Percentiles rank a stretch among this genome's conserved stretches.
These are phyloP conservation scores for Zygotorulaspora sp. DNA, from an alignment of 805 yeast species.

Conservation along the genomic window DNA sequence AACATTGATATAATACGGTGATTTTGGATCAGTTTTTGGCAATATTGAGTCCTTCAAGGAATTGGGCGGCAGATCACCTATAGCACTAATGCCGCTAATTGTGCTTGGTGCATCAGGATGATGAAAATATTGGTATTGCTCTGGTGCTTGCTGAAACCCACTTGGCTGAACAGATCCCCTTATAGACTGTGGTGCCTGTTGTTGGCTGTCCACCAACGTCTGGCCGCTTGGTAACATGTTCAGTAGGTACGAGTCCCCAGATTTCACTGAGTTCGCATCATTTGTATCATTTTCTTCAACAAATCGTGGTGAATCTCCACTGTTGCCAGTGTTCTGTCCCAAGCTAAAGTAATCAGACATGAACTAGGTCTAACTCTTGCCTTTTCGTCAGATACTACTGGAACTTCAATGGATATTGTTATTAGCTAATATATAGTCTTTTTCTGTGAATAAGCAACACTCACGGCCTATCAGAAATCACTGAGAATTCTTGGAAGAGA, in stretches of 20 bases:
- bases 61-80: conserved; percentile 4
- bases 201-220: conserved; percentile 1
- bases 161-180: not conserved
- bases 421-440: too few species aligned
- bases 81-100: conserved; percentile 10
- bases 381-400: too few species aligned
- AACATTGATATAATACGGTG: conserved; percentile 34
- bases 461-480: conserved; percentile 1
- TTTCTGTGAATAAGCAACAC: not conserved
- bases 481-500: not conserved
- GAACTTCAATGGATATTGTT: too few species aligned
- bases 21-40: conserved; percentile 29
- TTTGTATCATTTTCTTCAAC: not conserved
- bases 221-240: not conserved
- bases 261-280: not conserved
- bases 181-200: not conserved
- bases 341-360: conserved; percentile 28
- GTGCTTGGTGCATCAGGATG: conserved; percentile 3
- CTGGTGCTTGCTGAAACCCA: not conserved
- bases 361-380: too few species aligned
- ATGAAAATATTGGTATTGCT: not conserved
- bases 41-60: conserved; percentile 16
- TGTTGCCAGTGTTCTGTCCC: conserved; percentile 8
- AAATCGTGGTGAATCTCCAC: conserved; percentile 1
- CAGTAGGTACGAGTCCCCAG: conserved; percentile 1